A percentile compares a stretch with the other conserved stretches of the same genome.
phyloP scores from a whole-genome alignment of 225 moss, liverwort and hornwort species.

The Marchantia paleacea region DNA sequence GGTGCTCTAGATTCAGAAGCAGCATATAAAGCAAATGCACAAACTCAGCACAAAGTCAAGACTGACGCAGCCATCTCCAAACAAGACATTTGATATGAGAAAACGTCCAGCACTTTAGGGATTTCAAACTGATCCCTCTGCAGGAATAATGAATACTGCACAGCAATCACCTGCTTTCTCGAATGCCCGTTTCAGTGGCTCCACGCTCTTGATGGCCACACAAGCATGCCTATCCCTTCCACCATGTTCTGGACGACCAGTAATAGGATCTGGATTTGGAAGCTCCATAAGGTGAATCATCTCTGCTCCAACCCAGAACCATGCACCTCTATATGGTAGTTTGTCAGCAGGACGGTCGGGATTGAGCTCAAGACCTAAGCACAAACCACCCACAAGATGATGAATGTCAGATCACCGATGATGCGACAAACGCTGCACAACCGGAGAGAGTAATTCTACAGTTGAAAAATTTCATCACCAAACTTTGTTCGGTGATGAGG shows the following conservation, averaged over 20 bases:
- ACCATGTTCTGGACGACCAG: constrained; percentile 83
- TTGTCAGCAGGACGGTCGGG: constrained; percentile 67
- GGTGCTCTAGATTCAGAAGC: neutral
- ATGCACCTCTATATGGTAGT: constrained; percentile 80
- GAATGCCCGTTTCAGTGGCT: constrained; percentile 59
- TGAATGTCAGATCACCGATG: neutral
- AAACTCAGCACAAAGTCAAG: neutral
- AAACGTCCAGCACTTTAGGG: neutral
- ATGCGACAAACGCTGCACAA: neutral
- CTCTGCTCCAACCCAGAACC: constrained; percentile 90
- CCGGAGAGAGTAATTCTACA: neutral
- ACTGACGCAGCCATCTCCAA: neutral
- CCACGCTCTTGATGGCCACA: constrained; percentile 68
- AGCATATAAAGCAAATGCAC: neutral
- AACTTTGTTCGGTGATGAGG: no score
- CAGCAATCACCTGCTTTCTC: constrained; percentile 67
- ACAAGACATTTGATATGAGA: neutral
- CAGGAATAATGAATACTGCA: neutral
- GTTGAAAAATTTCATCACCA: neutral
- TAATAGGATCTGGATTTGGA: constrained; percentile 84
- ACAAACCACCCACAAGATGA: neutral
- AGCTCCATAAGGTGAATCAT: constrained; percentile 99
- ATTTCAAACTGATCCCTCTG: neutral
- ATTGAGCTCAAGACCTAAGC: constrained; percentile 73
- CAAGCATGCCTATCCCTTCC: constrained; percentile 97